Evolutionary conservation across 495 filamentous ascomycete species (phyloP).

Genomic region (Pyrenula aspistea): DNA sequence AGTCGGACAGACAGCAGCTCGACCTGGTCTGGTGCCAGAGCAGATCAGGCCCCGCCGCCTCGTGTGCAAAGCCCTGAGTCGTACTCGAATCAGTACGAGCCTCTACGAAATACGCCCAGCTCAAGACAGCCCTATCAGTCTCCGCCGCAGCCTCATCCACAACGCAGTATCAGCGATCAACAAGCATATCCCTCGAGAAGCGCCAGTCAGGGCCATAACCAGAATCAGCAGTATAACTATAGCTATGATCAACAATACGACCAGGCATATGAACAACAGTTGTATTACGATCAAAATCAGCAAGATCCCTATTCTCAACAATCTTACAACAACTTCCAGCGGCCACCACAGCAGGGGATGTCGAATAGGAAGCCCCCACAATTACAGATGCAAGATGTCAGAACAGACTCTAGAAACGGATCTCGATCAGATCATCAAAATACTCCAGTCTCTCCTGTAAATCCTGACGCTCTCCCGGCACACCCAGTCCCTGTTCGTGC

Average conservation of each 20-base stretch:
- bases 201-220: background rate
- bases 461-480: constrained; percentile 53
- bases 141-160: background rate
- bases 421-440: constrained; percentile 8
- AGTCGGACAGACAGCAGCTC: background rate
- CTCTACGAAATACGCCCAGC: background rate
- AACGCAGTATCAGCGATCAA: background rate
- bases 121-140: background rate
- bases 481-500: constrained; percentile 75
- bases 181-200: background rate
- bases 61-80: background rate
- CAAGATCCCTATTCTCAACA: constrained; percentile 3
- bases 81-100: background rate
- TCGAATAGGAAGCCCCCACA: constrained; percentile 14
- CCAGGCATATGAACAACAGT: background rate
- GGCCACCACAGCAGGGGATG: constrained; percentile 2
- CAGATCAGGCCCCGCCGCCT: background rate
- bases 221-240: background rate
- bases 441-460: constrained; percentile 23
- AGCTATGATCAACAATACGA: background rate
- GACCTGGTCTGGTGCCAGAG: background rate
- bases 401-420: constrained; percentile 13
- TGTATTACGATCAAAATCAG: constrained; percentile 5
- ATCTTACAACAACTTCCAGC: constrained; percentile 1
- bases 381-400: constrained; percentile 5